Evolutionary conservation across 148 eudicot genomes (phyloP).

Genomic region (Beta vulgaris): DNA sequence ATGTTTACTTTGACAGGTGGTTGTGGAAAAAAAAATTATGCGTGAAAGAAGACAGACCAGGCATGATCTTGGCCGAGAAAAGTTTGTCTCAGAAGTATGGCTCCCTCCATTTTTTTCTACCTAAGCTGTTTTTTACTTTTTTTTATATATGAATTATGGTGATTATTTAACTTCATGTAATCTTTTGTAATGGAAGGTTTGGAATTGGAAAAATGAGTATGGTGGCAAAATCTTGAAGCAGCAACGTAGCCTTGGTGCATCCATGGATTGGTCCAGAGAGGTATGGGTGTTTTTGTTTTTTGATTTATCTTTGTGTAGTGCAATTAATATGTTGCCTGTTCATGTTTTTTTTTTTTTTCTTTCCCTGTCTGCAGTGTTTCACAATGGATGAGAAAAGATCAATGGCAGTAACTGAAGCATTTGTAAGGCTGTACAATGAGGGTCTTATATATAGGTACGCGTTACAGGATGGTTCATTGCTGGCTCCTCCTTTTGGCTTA

Average conservation of each 20-base stretch:
- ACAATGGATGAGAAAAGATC: conserved; percentile 97
- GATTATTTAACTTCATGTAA: background rate
- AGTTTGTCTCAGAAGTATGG: conserved; percentile 79
- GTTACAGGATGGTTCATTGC: conserved; percentile 4
- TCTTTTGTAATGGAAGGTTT: conserved; percentile 52
- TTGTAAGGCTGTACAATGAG: conserved; percentile 80
- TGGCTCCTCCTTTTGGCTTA: background rate
- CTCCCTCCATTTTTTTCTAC: background rate
- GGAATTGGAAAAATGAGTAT: conserved; percentile 87
- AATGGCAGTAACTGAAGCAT: conserved; percentile 84
- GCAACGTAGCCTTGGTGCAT: conserved; percentile 78
- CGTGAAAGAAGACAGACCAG: conserved; percentile 74
- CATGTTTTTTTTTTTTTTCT: conserved; percentile 5
- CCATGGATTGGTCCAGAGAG: conserved; percentile 99
- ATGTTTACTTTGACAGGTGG: conserved; percentile 53
- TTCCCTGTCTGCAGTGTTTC: conserved; percentile 57
- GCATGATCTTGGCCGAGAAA: conserved; percentile 87
- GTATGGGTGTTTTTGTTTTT: conserved; percentile 30
- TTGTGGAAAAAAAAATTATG: conserved; percentile 94
- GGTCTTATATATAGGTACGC: conserved; percentile 88
- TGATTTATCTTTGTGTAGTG: background rate
- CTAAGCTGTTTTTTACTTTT: background rate
- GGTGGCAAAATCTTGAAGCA: conserved; percentile 88
- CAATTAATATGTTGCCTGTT: background rate
- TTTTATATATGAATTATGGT: background rate